Evolutionary conservation across 2,329 filamentous ascomycete genomes (phyloP).

Genomic region (Mycosphaerella arachidis): DNA sequence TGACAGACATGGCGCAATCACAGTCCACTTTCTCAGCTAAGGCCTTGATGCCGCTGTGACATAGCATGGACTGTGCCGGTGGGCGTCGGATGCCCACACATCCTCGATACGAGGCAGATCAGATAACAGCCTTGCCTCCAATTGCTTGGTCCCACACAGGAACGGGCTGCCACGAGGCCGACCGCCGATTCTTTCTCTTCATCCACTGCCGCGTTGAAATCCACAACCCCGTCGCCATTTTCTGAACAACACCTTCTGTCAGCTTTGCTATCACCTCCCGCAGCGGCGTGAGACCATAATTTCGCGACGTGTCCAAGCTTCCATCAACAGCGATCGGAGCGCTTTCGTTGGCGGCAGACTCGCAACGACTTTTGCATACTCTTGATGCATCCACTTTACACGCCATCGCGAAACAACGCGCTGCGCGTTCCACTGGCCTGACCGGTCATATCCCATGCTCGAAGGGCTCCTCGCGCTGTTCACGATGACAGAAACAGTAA

Average conservation of each 20-base stretch:
- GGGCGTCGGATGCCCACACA: background rate
- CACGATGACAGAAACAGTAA: background rate
- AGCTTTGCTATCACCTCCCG: background rate
- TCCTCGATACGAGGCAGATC: background rate
- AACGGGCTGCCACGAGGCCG: background rate
- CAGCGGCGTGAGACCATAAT: background rate
- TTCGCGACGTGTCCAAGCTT: background rate
- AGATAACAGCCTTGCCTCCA: background rate
- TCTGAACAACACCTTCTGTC: background rate
- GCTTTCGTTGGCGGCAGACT: background rate
- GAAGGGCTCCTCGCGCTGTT: background rate
- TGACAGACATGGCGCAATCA: no score
- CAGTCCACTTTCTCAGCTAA: no score
- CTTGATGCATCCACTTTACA: background rate
- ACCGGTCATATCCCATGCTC: background rate
- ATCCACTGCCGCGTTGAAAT: background rate
- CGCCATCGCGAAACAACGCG: conserved; percentile 1
- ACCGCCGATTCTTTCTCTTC: background rate
- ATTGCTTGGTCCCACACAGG: background rate
- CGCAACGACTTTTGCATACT: background rate
- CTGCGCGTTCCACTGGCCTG: background rate
- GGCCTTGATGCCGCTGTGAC: no score
- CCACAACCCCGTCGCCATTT: background rate
- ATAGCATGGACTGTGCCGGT: background rate
- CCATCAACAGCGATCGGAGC: background rate